phyloP scores from a whole-genome alignment of 2,329 filamentous ascomycete genomes.

The Fusarium sarcochroum region DNA sequence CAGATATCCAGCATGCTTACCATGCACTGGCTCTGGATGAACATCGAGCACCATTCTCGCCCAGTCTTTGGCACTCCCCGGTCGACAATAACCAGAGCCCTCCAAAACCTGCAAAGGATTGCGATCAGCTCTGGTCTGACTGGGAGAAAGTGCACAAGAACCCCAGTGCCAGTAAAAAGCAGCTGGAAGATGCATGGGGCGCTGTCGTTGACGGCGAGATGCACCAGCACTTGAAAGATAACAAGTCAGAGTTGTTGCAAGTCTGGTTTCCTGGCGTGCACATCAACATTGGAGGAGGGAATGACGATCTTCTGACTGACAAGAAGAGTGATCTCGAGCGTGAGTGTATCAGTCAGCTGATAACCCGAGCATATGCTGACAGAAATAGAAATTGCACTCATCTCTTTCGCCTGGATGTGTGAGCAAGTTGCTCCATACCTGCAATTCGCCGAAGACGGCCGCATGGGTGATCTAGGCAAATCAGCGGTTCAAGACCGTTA shows the following conservation, averaged over 20 bases:
- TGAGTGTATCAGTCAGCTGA: constrained; percentile 2
- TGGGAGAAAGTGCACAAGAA: constrained; percentile 23
- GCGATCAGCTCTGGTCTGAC: constrained; percentile 30
- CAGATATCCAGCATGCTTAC: constrained; percentile 66
- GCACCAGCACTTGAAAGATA: constrained; percentile 28
- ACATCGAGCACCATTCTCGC: constrained; percentile 54
- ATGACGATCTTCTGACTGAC: constrained; percentile 33
- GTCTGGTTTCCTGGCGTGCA: constrained; percentile 50
- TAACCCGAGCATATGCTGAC: constrained; percentile 4
- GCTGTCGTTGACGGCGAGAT: constrained; percentile 40
- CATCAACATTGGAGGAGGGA: constrained; percentile 47
- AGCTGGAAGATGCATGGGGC: constrained; percentile 30
- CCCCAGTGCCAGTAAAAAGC: constrained; percentile 16
- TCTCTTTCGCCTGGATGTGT: constrained; percentile 48
- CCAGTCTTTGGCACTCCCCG: constrained; percentile 50
- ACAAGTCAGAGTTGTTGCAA: constrained; percentile 40
- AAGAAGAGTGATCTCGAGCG: constrained; percentile 47
- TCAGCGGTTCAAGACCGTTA: constrained; percentile 40
- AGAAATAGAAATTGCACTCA: constrained; percentile 43
- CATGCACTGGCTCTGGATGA: constrained; percentile 70
- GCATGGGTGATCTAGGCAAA: constrained; percentile 28
- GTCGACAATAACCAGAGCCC: constrained; percentile 13
- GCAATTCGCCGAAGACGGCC: constrained; percentile 27
- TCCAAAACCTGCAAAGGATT: constrained; percentile 15
- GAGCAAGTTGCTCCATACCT: constrained; percentile 44